Conservation (phyloP, 2,329 filamentous ascomycete genomes). For the Blastomyces percursus region DNA sequence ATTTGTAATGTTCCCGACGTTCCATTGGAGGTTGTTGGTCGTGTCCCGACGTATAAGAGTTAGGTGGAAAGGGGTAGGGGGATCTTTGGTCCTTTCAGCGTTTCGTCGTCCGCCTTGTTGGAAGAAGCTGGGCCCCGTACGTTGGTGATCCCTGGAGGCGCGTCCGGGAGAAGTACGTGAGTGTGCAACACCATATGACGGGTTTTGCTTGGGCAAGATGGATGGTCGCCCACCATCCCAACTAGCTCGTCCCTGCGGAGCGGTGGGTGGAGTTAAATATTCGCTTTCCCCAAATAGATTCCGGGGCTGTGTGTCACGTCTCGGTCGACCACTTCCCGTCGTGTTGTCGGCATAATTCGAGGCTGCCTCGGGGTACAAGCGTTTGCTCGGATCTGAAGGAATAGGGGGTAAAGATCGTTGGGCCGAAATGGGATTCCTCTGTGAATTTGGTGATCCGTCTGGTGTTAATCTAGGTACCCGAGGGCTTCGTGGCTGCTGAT, state of each 20-base stretch:
- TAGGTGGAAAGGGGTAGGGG: constrained; percentile 24
- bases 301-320: neutral
- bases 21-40: constrained; percentile 59
- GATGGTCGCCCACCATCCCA: constrained; percentile 2
- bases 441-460: neutral
- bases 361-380: neutral
- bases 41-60: constrained; percentile 66
- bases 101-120: constrained; percentile 1
- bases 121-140: neutral
- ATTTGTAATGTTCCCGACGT: constrained; percentile 54
- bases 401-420: constrained; percentile 5
- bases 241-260: neutral
- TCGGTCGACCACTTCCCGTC: neutral
- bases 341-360: neutral
- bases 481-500: neutral
- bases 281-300: neutral
- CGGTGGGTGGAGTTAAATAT: neutral
- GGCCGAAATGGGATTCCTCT: constrained; percentile 3
- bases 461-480: neutral
- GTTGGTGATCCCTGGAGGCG: neutral
- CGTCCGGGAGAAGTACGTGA: neutral
- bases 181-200: neutral
- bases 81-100: neutral
- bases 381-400: neutral
- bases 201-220: neutral